Base-by-base conservation (phyloP, 305 asterid genomes). In the Fraxinus latifolia region DNA sequence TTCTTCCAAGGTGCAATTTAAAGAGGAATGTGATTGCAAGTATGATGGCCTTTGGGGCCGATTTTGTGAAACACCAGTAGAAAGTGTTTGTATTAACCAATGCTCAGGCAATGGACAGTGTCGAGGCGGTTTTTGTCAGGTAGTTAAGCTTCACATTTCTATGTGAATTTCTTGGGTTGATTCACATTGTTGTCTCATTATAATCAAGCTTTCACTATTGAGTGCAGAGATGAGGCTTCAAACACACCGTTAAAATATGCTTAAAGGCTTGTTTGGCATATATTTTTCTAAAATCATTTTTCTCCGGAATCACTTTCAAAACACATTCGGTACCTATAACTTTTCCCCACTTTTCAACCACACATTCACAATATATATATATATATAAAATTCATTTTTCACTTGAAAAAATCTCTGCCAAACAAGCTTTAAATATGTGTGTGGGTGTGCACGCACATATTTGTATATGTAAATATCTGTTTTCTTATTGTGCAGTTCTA, bases 51-150 rank as follows among this genome's bases (percentile, higher is more conserved):
- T 91, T 65, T 85, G 85, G 85, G 97, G 99, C 44, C 93, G 89
- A 77, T 93, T 92, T 80, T 96, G 99, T 83, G 99, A 96, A 92
- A 87, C 84, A 37, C 92, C 97, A 3, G 97, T 93, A 55, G 84
- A 79, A 82, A 91, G 93, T 74, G 90, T 90, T 65, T 96, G 98
- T 82, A 88, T 94, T 80, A 96, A 96, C 85, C 98, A 96, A 80
- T 96, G 99, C 83, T 87, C 97, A 15, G 93, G 97, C 62, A 89
- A 85, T 67, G 98, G 99, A 65, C 68, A 83, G 42, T 94, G 99
- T 74, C 99, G 95, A 44, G 97, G 97, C 86, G 99, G 99, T 82
- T 94, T 87, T 89, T 96, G 99, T 86, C 95, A 93, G 99, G 99
- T 96, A 90, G 55, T 76, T 32, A 14, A 39, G 65, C 80, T 76